Evolutionary conservation across 805 yeast genomes (phyloP).

Genomic region (Millerozyma miso): DNA sequence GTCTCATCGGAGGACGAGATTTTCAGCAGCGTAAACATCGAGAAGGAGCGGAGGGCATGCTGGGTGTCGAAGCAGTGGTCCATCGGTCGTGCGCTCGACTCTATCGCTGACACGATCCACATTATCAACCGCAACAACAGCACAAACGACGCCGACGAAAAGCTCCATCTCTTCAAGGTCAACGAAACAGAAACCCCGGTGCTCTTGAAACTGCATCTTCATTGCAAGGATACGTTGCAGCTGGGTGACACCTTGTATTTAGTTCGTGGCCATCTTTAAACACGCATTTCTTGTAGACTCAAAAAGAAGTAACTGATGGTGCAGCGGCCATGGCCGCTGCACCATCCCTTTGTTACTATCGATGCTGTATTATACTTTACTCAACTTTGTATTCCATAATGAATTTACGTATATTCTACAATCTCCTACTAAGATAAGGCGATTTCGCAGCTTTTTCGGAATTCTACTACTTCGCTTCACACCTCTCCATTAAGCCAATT

Average conservation of each 20-base stretch:
- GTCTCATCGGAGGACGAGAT: slow-evolving; percentile 19
- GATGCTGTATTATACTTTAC: too few relatives aligned
- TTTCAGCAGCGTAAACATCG: slow-evolving; percentile 20
- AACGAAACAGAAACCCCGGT: slow-evolving; percentile 26
- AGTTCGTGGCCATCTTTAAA: slow-evolving; percentile 42
- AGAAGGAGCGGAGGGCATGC: slow-evolving; percentile 28
- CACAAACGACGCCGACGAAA: slow-evolving; percentile 35
- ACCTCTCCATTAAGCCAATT: too few relatives aligned
- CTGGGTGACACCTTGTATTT: slow-evolving; percentile 51
- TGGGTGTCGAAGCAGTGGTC: slow-evolving; percentile 56
- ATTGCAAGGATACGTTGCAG: slow-evolving; percentile 37
- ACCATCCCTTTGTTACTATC: too few relatives aligned
- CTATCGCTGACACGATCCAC: slow-evolving; percentile 42
- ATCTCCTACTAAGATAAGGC: too few relatives aligned
- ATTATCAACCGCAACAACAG: slow-evolving; percentile 49
- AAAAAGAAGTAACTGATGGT: too few relatives aligned
- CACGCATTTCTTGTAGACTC: neutral
- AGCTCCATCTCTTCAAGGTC: slow-evolving; percentile 45
- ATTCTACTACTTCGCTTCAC: too few relatives aligned
- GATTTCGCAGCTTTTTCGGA: too few relatives aligned
- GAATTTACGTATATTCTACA: too few relatives aligned
- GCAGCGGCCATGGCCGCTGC: too few relatives aligned
- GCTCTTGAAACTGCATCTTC: slow-evolving; percentile 25
- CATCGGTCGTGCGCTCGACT: slow-evolving; percentile 55
- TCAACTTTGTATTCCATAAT: too few relatives aligned